phyloP scores from a whole-genome alignment of 2,329 filamentous ascomycete genomes.

The Fusarium pseudocircinatum region DNA sequence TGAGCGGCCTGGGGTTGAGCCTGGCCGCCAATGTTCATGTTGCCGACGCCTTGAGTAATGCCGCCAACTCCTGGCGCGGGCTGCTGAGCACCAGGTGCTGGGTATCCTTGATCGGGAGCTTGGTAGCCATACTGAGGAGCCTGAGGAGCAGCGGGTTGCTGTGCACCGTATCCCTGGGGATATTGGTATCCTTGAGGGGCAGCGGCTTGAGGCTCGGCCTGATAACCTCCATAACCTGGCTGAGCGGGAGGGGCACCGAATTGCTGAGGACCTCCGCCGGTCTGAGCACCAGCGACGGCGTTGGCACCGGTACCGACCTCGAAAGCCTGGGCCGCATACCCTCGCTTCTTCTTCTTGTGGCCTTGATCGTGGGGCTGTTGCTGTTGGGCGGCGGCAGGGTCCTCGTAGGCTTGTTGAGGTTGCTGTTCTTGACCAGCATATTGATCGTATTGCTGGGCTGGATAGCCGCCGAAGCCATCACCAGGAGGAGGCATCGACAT shows the following conservation, averaged over 20 bases:
- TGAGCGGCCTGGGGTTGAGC: constrained; percentile 50
- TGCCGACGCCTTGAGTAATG: constrained; percentile 85
- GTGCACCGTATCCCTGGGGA: constrained; percentile 56
- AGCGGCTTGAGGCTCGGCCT: constrained; percentile 56
- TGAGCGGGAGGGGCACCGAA: constrained; percentile 59
- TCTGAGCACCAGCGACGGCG: constrained; percentile 64
- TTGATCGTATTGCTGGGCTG: constrained; percentile 55
- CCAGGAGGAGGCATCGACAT: constrained; percentile 67
- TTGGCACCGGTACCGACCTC: constrained; percentile 92
- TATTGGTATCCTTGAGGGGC: constrained; percentile 54
- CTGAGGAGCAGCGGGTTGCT: constrained; percentile 51
- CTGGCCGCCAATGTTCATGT: constrained; percentile 77
- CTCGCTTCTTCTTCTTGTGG: constrained; percentile 87
- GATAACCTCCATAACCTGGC: constrained; percentile 69
- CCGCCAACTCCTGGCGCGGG: constrained; percentile 62
- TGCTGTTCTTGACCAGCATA: constrained; percentile 54
- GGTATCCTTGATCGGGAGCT: constrained; percentile 73
- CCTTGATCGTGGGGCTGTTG: constrained; percentile 48
- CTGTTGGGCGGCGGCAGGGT: constrained; percentile 44
- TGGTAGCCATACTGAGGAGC: constrained; percentile 69
- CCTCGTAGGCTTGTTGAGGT: constrained; percentile 53
- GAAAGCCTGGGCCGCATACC: constrained; percentile 94
- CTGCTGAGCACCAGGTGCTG: constrained; percentile 56
- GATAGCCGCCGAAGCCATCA: constrained; percentile 56
- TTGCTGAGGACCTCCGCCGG: constrained; percentile 50